Base-by-base conservation (phyloP, 306 rosid genomes). In the Chamaecrista fasciculata region DNA sequence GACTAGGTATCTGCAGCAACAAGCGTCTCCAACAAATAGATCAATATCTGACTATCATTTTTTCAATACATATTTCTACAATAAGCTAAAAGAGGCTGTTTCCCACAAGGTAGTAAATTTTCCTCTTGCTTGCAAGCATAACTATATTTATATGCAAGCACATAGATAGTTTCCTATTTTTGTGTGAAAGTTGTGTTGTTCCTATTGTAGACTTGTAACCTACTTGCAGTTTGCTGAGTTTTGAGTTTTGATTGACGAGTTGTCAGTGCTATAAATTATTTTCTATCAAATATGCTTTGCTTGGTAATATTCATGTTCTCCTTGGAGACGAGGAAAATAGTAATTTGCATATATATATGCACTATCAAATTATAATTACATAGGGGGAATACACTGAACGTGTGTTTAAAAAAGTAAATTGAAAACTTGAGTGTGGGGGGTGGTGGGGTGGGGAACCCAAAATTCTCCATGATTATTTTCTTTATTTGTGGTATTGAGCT, bases 41-140 rank as follows among this genome's bases (percentile, higher is more conserved):
- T 79, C 82, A 34, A 79, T 64, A 62, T 80, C 79, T 16, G 86
- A 84, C 67, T 94, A 80, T 82, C 96, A 90, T 79, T 86, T 94
- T 74, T 88, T 94, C 81, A 94, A 90, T 70, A 94, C 98, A 34
- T 94, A 83, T 82, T 94, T 94, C 80, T 94, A 90, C 84, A 77
- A 86, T 57, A 93, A 93, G 91, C 96, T 93, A 53, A 86, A 82
- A 80, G 94, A 90, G 76, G 97, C 93, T 72, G 87, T 90, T 42
- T 81, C 92, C 60, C 69, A 75, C 78, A 85, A 94, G 98, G 98
- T 93, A 81, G 16, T 60, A 44, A 24, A 51, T 67, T 57, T 68
- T 62, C 69, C 58, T 63, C 51, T 20, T 62, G 40, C 57, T 36
- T 58, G 20, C 18, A 71, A n/a, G n/a, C n/a, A n/a, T n/a, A n/a